These are phyloP conservation scores for Chlamydomonas incerta DNA, from an alignment of 139 green algal species.

Conservation along the genomic window DNA sequence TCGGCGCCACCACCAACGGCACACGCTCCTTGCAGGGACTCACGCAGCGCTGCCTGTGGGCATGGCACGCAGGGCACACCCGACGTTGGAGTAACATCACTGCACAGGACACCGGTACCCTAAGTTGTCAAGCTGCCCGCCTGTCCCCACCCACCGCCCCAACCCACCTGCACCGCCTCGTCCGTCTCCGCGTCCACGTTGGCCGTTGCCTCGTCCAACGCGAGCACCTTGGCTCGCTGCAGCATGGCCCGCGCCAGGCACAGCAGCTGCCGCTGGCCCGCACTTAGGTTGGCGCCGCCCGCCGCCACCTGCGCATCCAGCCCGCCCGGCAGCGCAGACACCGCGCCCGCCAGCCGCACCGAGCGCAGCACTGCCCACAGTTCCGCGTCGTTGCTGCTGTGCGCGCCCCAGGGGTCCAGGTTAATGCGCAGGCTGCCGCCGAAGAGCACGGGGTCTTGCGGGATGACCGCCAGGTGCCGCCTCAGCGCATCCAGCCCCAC, in stretches of 20 bases:
- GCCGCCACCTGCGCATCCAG: slow-evolving; percentile 70
- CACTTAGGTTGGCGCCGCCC: slow-evolving; percentile 70
- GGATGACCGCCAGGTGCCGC: slow-evolving; percentile 86
- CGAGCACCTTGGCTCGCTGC: slow-evolving; percentile 67
- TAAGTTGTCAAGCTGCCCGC: too few species aligned
- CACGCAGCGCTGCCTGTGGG: too few species aligned
- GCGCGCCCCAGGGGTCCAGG: slow-evolving; percentile 80
- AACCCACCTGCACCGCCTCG: slow-evolving; percentile 71
- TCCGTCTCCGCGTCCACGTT: slow-evolving; percentile 92
- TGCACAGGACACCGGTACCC: too few species aligned
- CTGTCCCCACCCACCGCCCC: too few species aligned
- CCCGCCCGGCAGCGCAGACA: slow-evolving; percentile 56
- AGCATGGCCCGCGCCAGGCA: slow-evolving; percentile 86
- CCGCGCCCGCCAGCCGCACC: slow-evolving; percentile 70
- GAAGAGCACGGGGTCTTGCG: slow-evolving; percentile 86
- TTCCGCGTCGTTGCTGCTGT: not conserved
- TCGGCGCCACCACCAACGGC: too few species aligned
- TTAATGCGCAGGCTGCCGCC: slow-evolving; percentile 83
- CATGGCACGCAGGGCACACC: too few species aligned
- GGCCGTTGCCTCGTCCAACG: slow-evolving; percentile 87
- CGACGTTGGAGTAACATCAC: too few species aligned
- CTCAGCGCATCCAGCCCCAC: slow-evolving; percentile 82
- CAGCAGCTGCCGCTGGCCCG: slow-evolving; percentile 81
- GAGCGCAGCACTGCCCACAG: slow-evolving; percentile 78
- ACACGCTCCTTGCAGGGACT: too few species aligned